Percentiles rank a stretch among this genome's conserved stretches.
Evolutionary conservation across 371 early-diverging fungal species (phyloP).

Genomic region (Mucor irregularis): DNA sequence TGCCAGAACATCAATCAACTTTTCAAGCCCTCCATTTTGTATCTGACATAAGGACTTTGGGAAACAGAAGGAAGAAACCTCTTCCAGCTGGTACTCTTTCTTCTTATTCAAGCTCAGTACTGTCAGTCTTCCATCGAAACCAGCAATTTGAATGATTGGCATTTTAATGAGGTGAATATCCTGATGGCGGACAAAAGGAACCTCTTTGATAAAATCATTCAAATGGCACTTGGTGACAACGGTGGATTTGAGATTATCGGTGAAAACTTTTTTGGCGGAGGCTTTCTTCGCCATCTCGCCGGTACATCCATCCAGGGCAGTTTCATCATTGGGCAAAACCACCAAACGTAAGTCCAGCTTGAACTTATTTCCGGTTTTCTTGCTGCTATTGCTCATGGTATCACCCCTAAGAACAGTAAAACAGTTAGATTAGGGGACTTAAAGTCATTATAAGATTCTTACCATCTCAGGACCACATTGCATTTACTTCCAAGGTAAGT

Average conservation of each 20-base stretch:
- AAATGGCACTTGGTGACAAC: slow-evolving; percentile 18
- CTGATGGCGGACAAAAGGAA: slow-evolving; percentile 13
- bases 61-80: slow-evolving; percentile 13
- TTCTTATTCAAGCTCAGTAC: slow-evolving; percentile 9
- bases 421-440: slow-evolving; percentile 9
- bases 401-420: slow-evolving; percentile 16
- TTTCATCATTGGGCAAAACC: slow-evolving; percentile 10
- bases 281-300: slow-evolving; percentile 18
- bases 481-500: slow-evolving; percentile 10
- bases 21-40: slow-evolving; percentile 9
- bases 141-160: too few species aligned
- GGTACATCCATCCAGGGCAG: slow-evolving; percentile 9
- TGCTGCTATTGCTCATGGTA: slow-evolving; percentile 13
- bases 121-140: slow-evolving; percentile 15
- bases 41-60: slow-evolving; percentile 12
- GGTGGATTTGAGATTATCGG: slow-evolving; percentile 16
- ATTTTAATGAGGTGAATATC: slow-evolving; percentile 19
- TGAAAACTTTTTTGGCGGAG: slow-evolving; percentile 15
- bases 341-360: slow-evolving; percentile 16
- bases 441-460: slow-evolving; percentile 16
- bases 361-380: slow-evolving; percentile 8
- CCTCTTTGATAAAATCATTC: slow-evolving; percentile 16
- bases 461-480: slow-evolving; percentile 14
- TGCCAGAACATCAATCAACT: slow-evolving; percentile 17
- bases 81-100: slow-evolving; percentile 15